Evolutionary conservation across 495 filamentous ascomycete genomes (phyloP), one percentile per base, ranked within the genome.

Genomic region (Aspergillus leporis): DNA sequence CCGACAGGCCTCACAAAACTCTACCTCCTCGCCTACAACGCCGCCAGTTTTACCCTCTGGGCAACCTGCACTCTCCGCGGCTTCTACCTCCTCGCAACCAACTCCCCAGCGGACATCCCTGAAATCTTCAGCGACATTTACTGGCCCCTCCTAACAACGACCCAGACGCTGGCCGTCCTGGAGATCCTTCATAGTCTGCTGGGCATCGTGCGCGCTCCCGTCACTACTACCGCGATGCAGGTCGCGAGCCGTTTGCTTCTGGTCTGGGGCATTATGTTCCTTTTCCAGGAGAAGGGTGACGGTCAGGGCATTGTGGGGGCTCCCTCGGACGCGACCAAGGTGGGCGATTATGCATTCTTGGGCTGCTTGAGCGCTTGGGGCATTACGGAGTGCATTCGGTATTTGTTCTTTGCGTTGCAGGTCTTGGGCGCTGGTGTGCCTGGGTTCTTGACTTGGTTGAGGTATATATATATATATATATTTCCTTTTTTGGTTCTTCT

Each of bases 161-260:
- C 89, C 30, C 94, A 99, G 76, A 93, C 89, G 0, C 74, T 90
- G 55, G 93, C 93, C 1, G 64, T 85, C 13, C 77, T 96, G 64
- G 94, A 99, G 74, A 79, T 97, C 28, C 62, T 91, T 53, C 94
- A 98, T 76, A 86, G 90, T 36, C 53, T 74, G 2, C 21, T 70
- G 85, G 89, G 93, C 46, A 68, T 97, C 61, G 91, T 97, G 55
- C 88, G 92, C 62, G 88, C 92, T 8, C 91, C 93, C 0, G 62
- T 97, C 71, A 63, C 85, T 59, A 98, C 93, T 3, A 97, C 93
- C 10, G 70, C 80, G n/a, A 89, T 96, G 81, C 93, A 98, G 73
- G 92, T 97, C 47, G 81, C 87, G 18, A 86, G 81, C 50, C 90
- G 93, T 12, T 78, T 96, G 56, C 81, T 96, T 47, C 85, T 98